Evolutionary conservation across 305 asterid species (phyloP).

Genomic region (Nicotiana rustica): DNA sequence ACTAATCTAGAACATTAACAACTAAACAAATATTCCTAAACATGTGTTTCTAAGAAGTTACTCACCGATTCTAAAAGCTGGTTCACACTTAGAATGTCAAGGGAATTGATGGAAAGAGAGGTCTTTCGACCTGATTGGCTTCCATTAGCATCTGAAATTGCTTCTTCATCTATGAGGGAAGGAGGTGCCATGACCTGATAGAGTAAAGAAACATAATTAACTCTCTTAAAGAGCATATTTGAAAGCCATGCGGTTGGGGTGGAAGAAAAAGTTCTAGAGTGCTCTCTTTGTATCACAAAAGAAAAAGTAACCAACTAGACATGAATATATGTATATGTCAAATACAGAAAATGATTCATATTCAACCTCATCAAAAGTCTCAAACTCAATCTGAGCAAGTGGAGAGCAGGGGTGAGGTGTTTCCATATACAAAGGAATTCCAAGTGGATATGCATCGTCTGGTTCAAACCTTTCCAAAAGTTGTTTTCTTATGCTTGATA

Average conservation of each 20-base stretch:
- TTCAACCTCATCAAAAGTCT: slow-evolving; percentile 56
- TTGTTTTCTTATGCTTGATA: slow-evolving; percentile 46
- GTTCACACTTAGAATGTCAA: slow-evolving; percentile 57
- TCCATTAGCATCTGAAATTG: slow-evolving; percentile 51
- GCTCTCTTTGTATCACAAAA: slow-evolving; percentile 8
- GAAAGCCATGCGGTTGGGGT: slow-evolving; percentile 27
- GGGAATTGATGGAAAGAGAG: slow-evolving; percentile 54
- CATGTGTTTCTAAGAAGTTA: slow-evolving; percentile 32
- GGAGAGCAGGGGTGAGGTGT: slow-evolving; percentile 64
- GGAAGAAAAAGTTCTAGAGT: not conserved
- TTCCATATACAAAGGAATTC: slow-evolving; percentile 58
- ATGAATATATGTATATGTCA: slow-evolving; percentile 26
- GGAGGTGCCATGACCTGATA: slow-evolving; percentile 49
- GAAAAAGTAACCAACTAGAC: slow-evolving; percentile 31
- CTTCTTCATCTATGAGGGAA: slow-evolving; percentile 50
- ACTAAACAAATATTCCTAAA: not conserved
- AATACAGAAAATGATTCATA: slow-evolving; percentile 31
- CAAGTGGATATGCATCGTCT: slow-evolving; percentile 57
- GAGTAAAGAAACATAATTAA: slow-evolving; percentile 31
- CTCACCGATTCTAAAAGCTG: slow-evolving; percentile 67
- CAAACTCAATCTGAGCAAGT: slow-evolving; percentile 52
- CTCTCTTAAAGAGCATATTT: slow-evolving; percentile 25
- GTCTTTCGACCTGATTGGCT: slow-evolving; percentile 61
- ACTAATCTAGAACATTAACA: slow-evolving; percentile 14
- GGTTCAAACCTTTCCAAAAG: slow-evolving; percentile 53